phyloP scores from a whole-genome alignment of 2,329 filamentous ascomycete species.

The Epichloe sibirici region DNA sequence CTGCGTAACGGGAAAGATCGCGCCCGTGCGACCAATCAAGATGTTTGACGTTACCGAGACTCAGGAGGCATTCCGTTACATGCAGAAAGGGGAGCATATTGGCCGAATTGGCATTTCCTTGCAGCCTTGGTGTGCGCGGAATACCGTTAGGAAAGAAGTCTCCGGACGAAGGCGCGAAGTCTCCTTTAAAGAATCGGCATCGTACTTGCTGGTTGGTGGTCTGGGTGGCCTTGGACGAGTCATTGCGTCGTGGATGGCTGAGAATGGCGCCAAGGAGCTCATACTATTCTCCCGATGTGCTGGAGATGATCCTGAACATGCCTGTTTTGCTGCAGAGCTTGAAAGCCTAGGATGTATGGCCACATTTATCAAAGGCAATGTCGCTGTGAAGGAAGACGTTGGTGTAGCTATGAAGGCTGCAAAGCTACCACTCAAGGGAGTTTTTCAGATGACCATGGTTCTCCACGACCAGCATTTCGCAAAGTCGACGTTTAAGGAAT shows the following conservation, averaged over 20 bases:
- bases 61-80: not conserved
- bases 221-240: slow-evolving; percentile 10
- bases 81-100: not conserved
- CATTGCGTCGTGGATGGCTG: slow-evolving; percentile 9
- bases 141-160: too few relatives aligned
- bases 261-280: slow-evolving; percentile 16
- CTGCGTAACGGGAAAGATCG: not conserved
- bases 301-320: not conserved
- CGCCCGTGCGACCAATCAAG: not conserved
- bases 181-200: slow-evolving; percentile 4
- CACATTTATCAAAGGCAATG: slow-evolving; percentile 10
- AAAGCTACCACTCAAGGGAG: slow-evolving; percentile 17
- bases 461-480: slow-evolving; percentile 12
- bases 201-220: slow-evolving; percentile 13
- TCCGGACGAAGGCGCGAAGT: too few relatives aligned
- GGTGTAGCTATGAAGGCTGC: not conserved
- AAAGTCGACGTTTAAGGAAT: slow-evolving; percentile 23
- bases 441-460: slow-evolving; percentile 26
- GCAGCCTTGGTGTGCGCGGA: not conserved
- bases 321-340: slow-evolving; percentile 11
- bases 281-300: slow-evolving; percentile 11
- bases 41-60: not conserved
- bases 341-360: slow-evolving; percentile 8
- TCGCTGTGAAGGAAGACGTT: slow-evolving; percentile 5
- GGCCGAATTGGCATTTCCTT: not conserved